A percentile compares a stretch with the other conserved stretches of the same genome.
phyloP scores from a whole-genome alignment of 306 rosid species.

The Malus orientalis region DNA sequence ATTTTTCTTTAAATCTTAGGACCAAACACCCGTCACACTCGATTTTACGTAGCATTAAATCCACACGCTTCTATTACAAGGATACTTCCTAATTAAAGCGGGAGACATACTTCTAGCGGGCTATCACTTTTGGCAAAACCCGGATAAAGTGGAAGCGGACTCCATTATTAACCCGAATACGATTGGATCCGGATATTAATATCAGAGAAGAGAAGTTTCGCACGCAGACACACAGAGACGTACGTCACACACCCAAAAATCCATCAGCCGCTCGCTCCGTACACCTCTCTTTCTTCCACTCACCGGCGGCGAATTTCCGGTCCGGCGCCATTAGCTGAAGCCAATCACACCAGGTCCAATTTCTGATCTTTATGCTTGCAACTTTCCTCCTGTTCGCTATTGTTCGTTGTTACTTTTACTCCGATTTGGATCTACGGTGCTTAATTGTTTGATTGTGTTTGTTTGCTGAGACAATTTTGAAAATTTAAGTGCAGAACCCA shows the following conservation, averaged over 20 bases:
- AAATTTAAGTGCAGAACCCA: not conserved
- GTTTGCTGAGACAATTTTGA: not conserved
- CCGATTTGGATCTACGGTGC: not conserved
- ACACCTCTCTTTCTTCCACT: not conserved
- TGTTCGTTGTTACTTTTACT: not conserved
- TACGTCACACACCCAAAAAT: not conserved
- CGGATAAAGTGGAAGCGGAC: not conserved
- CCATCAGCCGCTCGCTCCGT: not conserved
- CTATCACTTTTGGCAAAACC: no score
- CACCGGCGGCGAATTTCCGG: constrained; percentile 1
- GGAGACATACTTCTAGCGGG: no score
- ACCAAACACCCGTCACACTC: no score
- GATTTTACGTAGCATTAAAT: no score
- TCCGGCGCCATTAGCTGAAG: not conserved
- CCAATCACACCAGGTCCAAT: not conserved
- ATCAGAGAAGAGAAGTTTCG: not conserved
- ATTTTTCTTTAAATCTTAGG: not conserved
- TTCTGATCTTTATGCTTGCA: not conserved
- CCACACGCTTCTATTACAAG: not conserved
- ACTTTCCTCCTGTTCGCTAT: not conserved
- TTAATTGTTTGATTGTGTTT: not conserved
- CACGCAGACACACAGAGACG: not conserved
- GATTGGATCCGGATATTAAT: not conserved
- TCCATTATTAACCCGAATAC: not conserved
- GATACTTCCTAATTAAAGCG: not conserved